Evolutionary conservation across 352 stramenopile species (phyloP).

Genomic region (Globisporangium ultimum): DNA sequence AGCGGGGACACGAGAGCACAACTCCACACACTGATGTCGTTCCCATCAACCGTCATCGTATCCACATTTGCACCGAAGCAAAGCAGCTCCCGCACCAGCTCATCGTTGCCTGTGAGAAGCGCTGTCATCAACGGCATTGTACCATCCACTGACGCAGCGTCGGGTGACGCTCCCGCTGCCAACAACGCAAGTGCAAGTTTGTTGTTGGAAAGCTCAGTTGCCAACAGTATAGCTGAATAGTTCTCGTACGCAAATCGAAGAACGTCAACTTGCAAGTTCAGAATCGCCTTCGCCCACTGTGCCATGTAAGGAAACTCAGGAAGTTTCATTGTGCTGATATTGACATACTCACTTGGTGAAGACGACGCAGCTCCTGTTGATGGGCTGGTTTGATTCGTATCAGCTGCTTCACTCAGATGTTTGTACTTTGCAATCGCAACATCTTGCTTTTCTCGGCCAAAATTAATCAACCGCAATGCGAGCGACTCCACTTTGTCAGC

Average conservation of each 20-base stretch:
- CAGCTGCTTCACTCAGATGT: neutral
- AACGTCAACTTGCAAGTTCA: constrained; percentile 38
- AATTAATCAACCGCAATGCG: constrained; percentile 23
- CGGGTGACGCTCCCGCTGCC: constrained; percentile 28
- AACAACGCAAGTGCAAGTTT: constrained; percentile 35
- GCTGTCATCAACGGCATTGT: constrained; percentile 61
- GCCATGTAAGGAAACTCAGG: constrained; percentile 15
- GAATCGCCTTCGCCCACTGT: constrained; percentile 40
- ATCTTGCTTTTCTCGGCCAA: constrained; percentile 2
- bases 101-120: constrained; percentile 41
- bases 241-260: constrained; percentile 44
- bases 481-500: constrained; percentile 21
- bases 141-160: constrained; percentile 26
- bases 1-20: constrained; percentile 40
- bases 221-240: constrained; percentile 53
- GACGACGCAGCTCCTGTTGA: neutral
- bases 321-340: neutral
- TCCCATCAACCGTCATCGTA: constrained; percentile 46
- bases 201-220: constrained; percentile 36
- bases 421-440: neutral
- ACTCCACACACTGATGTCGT: constrained; percentile 55
- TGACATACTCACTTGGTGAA: neutral
- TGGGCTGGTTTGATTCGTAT: neutral
- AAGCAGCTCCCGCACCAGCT: constrained; percentile 29
- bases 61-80: constrained; percentile 36